Percentiles rank a stretch among this genome's conserved stretches.
Conservation (phyloP, 2,329 filamentous ascomycete species). For the Arachnomyces sp. region DNA sequence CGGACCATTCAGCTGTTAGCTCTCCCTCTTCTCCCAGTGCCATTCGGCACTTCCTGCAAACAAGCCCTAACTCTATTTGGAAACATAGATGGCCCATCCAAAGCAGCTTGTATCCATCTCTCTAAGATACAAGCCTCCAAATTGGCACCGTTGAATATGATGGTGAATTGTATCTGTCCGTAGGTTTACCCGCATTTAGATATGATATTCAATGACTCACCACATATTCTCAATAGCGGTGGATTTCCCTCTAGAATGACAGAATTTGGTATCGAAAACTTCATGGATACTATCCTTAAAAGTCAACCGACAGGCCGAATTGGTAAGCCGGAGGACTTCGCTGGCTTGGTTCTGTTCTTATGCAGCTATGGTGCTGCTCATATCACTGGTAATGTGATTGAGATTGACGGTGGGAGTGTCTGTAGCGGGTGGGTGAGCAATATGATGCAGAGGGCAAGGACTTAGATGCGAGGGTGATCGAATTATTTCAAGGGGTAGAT, state of each 20-base stretch:
- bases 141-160: conserved; percentile 35
- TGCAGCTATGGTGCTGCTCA: conserved; percentile 34
- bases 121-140: conserved; percentile 34
- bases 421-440: conserved; percentile 33
- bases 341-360: conserved; percentile 38
- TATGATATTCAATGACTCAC: not conserved
- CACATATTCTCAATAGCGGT: conserved; percentile 18
- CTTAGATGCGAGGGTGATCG: too few species aligned
- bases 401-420: conserved; percentile 41
- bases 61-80: too few species aligned
- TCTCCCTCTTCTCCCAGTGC: conserved; percentile 3
- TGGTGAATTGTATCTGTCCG: conserved; percentile 35
- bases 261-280: conserved; percentile 34
- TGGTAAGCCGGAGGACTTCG: conserved; percentile 42
- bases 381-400: conserved; percentile 41
- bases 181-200: not conserved
- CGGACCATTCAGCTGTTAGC: conserved; percentile 32
- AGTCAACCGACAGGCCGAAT: conserved; percentile 40
- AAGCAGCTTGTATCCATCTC: conserved; percentile 37
- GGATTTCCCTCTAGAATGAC: conserved; percentile 38
- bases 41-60: too few species aligned
- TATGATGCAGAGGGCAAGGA: conserved; percentile 21
- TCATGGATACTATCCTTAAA: conserved; percentile 31
- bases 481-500: too few species aligned
- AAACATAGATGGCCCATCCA: conserved; percentile 28